Base-by-base conservation (phyloP, 495 filamentous ascomycete species). In the Hypoxylon lienhwacheense region DNA sequence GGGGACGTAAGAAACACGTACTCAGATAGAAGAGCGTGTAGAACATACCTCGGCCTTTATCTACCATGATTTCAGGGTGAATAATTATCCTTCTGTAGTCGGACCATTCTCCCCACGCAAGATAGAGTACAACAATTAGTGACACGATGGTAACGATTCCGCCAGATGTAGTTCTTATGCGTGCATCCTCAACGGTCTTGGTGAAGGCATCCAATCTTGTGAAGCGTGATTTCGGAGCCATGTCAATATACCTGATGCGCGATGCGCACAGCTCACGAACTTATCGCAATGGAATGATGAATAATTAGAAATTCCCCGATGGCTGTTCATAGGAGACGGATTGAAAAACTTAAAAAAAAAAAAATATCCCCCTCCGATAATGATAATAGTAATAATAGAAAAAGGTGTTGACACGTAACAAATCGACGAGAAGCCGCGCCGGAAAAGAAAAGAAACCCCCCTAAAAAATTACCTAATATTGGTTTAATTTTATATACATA, bases 131-230 rank as follows among this genome's bases (percentile, higher is more conserved):
- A 48, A 96, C 78, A 17, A 97, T 73, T 61, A 98, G 70, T 56
- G 89, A 95, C 57, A 84, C 80, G 62, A 98, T 89, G 47, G 93
- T 98, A 65, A 98, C 89, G 53, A 97, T 84, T 61, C 93, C 93
- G 40, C 93, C 93, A 8, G 89, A 93, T 8, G 95, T 97, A n/a
- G 93, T 98, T 63, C 95, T 88, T 70, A 97, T 82, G 53, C 95
- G 83, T 55, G 93, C 93, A 85, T 98, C 93, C 66, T 97, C 95
- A 35, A 98, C 93, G 26, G 93, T 98, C 72, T 98, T 98, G 26
- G 91, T 93, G 70, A 98, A 98, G 74, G 93, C 93, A 70, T 98
- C 93, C 34, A 98, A 87, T 76, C 88, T 86, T 36, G 88, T 96
- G 68, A 98, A 96, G 68, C 93, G 86, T 59, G 89, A 95, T 65